Evolutionary conservation across 805 yeast species (phyloP).

Genomic region (Ogataea minuta): DNA sequence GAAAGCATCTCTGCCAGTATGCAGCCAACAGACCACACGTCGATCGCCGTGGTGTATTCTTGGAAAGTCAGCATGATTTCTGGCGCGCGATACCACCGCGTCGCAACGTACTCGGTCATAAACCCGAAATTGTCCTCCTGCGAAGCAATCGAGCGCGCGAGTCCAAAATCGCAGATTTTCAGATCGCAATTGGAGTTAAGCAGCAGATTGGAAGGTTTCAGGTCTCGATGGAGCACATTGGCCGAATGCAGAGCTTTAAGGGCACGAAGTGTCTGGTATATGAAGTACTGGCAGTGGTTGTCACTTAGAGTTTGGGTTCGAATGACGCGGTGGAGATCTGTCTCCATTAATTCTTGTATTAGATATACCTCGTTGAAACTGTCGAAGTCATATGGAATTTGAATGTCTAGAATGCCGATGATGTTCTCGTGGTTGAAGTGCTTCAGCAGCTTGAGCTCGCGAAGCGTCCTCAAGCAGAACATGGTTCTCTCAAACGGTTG

Average conservation of each 20-base stretch:
- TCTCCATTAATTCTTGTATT: slow-evolving; percentile 76
- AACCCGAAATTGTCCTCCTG: slow-evolving; percentile 43
- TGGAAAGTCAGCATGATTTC: slow-evolving; percentile 76
- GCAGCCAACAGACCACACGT: slow-evolving; percentile 80
- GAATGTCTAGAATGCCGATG: slow-evolving; percentile 62
- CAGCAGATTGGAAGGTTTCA: slow-evolving; percentile 71
- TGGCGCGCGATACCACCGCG: slow-evolving; percentile 84
- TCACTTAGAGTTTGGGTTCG: slow-evolving; percentile 54
- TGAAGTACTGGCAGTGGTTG: slow-evolving; percentile 68
- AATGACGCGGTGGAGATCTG: slow-evolving; percentile 66
- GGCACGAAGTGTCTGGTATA: slow-evolving; percentile 68
- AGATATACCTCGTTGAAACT: slow-evolving; percentile 68
- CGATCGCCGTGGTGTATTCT: slow-evolving; percentile 73
- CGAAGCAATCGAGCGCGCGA: slow-evolving; percentile 54
- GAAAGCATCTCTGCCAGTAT: slow-evolving; percentile 67
- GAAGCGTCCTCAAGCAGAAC: slow-evolving; percentile 64
- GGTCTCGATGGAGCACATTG: slow-evolving; percentile 70
- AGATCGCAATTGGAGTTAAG: slow-evolving; percentile 70
- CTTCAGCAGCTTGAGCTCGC: slow-evolving; percentile 66
- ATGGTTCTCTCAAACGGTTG: slow-evolving; percentile 66
- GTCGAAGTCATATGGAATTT: slow-evolving; percentile 58
- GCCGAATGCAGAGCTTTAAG: slow-evolving; percentile 70
- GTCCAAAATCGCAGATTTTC: slow-evolving; percentile 77
- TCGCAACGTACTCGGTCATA: slow-evolving; percentile 79
- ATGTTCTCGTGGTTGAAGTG: slow-evolving; percentile 75